Base-by-base conservation (phyloP, 306 rosid species). In the Canavalia gladiata region DNA sequence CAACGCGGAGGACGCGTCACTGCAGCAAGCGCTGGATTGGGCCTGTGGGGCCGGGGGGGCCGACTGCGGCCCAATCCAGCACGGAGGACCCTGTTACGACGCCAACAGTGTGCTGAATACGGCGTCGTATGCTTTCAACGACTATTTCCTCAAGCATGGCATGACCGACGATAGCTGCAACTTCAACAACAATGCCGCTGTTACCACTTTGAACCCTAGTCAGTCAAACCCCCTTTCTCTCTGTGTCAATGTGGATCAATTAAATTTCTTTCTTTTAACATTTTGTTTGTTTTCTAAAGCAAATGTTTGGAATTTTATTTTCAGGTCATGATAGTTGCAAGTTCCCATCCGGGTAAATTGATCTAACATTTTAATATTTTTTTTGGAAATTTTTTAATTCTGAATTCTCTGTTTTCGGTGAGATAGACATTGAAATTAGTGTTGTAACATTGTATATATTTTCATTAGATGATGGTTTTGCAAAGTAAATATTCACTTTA, bases 121-220 rank as follows among this genome's bases (percentile, higher is more conserved):
- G 82, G 99, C 98, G 43, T 95, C 98, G 25, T 95, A 37, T 68
- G 97, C 93, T 50, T 95, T 95, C 91, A 91, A 95, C 57, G 87
- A 87, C 71, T 95, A 95, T 75, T 95, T 87, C 72, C 81, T 81
- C 42, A 93, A 91, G 41, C 88, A 95, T 80, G 96, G 98, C 62
- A 41, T 88, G 88, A 66, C 91, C 67, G 92, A 90, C 41, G 96
- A 93, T 39, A 84, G 91, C 54, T 95, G 99, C 90, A 56, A 41
- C 87, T 95, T 95, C 66, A 84, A 82, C 8, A 89, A 88, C 86
- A 81, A 87, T 9, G 98, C 99, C 45, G 97, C 97, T 0, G 72
- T 93, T 72, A 93, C 90, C 77, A 84, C 97, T 79, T 74, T 91
- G 73, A 90, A 95, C 83, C 98, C 97, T 68, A 95, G 99, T 95